Evolutionary conservation across 768 basidiomycete species (phyloP).

Genomic region (Leccinum uliginosum): DNA sequence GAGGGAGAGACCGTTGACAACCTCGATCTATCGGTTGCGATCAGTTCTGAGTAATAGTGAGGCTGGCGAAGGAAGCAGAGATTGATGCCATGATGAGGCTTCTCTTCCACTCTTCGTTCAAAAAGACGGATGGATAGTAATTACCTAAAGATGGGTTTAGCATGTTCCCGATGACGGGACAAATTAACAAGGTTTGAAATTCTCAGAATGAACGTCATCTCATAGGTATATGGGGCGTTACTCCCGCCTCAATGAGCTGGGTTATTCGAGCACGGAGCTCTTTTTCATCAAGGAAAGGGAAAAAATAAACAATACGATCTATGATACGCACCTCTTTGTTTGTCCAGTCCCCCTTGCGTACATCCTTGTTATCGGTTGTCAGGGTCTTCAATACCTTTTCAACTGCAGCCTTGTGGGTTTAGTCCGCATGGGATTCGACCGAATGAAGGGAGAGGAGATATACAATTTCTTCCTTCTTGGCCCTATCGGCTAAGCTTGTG

Average conservation of each 20-base stretch:
- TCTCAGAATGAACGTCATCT: constrained; percentile 53
- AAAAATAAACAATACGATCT: not conserved
- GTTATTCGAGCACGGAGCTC: constrained; percentile 79
- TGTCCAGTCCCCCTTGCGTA: constrained; percentile 90
- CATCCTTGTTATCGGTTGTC: constrained; percentile 79
- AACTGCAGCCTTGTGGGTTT: constrained; percentile 57
- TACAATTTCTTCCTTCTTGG: constrained; percentile 94
- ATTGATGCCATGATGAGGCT: constrained; percentile 46
- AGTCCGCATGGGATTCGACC: constrained; percentile 12
- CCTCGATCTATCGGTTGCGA: constrained; percentile 61
- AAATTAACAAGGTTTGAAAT: constrained; percentile 4
- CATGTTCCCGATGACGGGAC: not conserved
- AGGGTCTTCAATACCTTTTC: constrained; percentile 82
- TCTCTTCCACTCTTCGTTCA: constrained; percentile 74
- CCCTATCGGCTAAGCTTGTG: constrained; percentile 84
- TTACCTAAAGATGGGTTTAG: constrained; percentile 22
- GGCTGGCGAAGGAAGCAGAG: not conserved
- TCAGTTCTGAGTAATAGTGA: constrained; percentile 9
- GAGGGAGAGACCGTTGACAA: constrained; percentile 83
- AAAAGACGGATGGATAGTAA: constrained; percentile 2
- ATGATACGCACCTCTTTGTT: constrained; percentile 83
- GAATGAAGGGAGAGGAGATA: constrained; percentile 22
- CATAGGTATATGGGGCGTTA: constrained; percentile 79
- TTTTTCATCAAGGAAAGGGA: constrained; percentile 58
- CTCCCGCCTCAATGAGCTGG: constrained; percentile 96